These are phyloP conservation scores for Quercus wislizeni DNA, from an alignment of 306 rosid genomes.

Conservation along the genomic window DNA sequence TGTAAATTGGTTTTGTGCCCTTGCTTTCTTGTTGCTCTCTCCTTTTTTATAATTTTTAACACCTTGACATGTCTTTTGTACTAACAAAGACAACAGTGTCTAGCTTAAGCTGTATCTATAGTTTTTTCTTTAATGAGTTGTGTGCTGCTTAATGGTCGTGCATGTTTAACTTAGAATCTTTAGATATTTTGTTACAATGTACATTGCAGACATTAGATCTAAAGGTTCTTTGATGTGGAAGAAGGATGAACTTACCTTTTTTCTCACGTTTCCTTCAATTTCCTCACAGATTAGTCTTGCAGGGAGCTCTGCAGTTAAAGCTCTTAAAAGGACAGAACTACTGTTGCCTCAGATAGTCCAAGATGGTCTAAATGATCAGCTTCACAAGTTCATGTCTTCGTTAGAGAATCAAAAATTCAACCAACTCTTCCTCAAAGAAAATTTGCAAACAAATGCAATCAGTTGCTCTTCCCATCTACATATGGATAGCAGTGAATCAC, in stretches of 20 bases:
- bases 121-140: no score
- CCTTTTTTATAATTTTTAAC: no score
- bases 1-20: neutral
- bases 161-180: neutral
- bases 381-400: constrained; percentile 25
- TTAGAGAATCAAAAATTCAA: constrained; percentile 15
- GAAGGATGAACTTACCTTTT: neutral
- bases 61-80: no score
- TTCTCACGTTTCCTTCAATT: neutral
- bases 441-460: constrained; percentile 4
- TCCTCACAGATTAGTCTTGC: constrained; percentile 33
- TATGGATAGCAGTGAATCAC: constrained; percentile 9
- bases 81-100: no score
- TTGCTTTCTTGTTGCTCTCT: neutral
- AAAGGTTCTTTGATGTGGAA: neutral
- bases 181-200: neutral
- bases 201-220: neutral
- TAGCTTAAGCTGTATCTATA: no score
- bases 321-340: constrained; percentile 37
- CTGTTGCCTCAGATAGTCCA: constrained; percentile 35
- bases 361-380: constrained; percentile 24
- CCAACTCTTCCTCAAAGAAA: constrained; percentile 17
- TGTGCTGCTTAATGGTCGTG: no score
- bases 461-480: neutral
- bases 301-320: constrained; percentile 30